Base-by-base conservation (phyloP, 2,329 filamentous ascomycete species). In the Didymella arachidicola region DNA sequence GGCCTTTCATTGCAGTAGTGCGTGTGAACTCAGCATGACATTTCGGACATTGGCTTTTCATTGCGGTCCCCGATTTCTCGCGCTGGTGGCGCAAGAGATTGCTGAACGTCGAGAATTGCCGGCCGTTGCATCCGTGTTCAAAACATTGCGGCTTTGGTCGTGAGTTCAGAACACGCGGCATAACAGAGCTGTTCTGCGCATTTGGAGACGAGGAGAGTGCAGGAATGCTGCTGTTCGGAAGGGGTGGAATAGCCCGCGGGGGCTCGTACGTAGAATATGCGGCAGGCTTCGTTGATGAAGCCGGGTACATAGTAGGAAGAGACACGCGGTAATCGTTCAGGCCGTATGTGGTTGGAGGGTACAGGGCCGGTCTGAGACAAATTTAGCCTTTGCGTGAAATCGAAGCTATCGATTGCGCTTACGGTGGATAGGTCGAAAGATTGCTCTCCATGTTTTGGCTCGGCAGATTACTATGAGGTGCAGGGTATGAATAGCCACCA, bases 121-220 rank as follows among this genome's bases (percentile, higher is more conserved):
- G 88, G 19, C 94, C 94, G 71, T 97, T 97, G 82, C 94, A 98
- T 11, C 93, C 94, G 72, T 98, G 94, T 61, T 97, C 94, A 91
- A 92, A 98, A 78, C 94, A 97, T 75, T 96, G 92, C 44, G 93
- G 93, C 79, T 96, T 96, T n/a, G 92, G 92, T 64, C 91, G 86
- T 67, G 87, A 88, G 75, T 90, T 89, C 18, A 93, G 83, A 16
- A 93, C 86, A 59, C 90, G 84, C 16, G 71, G 75, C 70, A 69
- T 71, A 10, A 74, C 67, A 27, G 67, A 62, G 57, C 59, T 70
- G 32, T 60, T 61, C 53, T 72, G 70, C 25, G 60, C 64, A 11
- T 59, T 59, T 36, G 73, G 71, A 8, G 68, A 71, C 16, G 72
- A 68, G 19, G 71, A 66, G n/a, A 73, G 65, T 12, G 69, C 66